Base-by-base conservation (phyloP, 2,329 filamentous ascomycete genomes). In the Rhynchosporium graminicola region DNA sequence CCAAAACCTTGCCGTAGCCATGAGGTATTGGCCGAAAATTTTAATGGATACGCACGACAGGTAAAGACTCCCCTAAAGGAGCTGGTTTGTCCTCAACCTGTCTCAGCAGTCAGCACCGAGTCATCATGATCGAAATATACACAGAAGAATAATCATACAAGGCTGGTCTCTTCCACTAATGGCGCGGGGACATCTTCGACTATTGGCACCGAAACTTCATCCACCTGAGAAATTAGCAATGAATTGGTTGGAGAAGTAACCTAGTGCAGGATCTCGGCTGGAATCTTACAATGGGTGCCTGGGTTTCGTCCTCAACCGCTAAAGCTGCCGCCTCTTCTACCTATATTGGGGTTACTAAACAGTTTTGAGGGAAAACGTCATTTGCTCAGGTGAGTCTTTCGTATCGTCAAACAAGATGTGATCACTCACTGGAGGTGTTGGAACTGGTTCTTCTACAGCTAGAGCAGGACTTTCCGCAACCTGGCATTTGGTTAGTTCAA, bases 131-230 rank as follows among this genome's bases (percentile, higher is more conserved):
- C 40, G 8, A 6, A n/a, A 20, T 3, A 28, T 38, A 3, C 8
- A 36, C 36, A 6, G 10, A 28, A 8, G 4, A 31, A 29, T 31
- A 20, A 20, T 42, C 56, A 31, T 38, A 61, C 52, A 3, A 28
- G 36, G 20, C 29, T 26, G 20, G 6, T 45, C 38, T 62, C 60
- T 29, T 46, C 52, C 9, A 28, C 28, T 13, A n/a, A 15, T 26
- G 52, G 28, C 7, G 26, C 54, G 7, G 63, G 45, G 20, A 62
- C 51, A 13, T 65, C 64, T 38, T 63, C 47, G 3, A 29, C 28
- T 43, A 8, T 31, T n/a, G 38, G 33, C 29, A 9, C 26, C 13
- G 7, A 38, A 10, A 13, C 28, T 36, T 5, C 33, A 36, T 36
- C 33, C 33, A 36, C 33, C 33, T 36, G 9, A 36, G 0, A 10